Evolutionary conservation across 139 green algal species (phyloP).

Genomic region (Micractinium conductrix): DNA sequence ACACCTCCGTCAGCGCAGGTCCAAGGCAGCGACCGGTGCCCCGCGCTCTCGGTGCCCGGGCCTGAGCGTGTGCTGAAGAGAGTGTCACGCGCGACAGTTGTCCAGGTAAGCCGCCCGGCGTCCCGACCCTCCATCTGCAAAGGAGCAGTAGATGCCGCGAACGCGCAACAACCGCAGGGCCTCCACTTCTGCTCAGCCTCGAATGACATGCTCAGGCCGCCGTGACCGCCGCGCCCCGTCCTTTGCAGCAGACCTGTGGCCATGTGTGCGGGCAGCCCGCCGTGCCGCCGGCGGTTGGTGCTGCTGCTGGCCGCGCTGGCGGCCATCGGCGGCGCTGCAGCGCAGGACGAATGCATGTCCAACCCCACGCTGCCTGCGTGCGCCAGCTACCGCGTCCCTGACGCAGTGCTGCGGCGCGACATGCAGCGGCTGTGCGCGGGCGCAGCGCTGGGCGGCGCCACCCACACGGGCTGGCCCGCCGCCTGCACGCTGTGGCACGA

Average conservation of each 20-base stretch:
- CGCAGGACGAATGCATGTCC: not conserved
- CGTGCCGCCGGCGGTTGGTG: not conserved
- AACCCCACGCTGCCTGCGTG: conserved; percentile 10
- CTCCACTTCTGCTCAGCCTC: not conserved
- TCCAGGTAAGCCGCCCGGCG: too few species aligned
- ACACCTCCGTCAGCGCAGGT: too few species aligned
- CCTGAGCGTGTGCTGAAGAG: too few species aligned
- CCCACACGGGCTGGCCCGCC: conserved; percentile 12
- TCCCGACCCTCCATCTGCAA: too few species aligned
- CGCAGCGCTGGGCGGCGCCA: not conserved
- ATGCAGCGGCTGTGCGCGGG: not conserved
- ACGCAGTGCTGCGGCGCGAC: conserved; percentile 5
- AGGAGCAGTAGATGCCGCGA: too few species aligned
- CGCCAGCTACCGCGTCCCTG: not conserved
- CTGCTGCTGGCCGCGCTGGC: not conserved
- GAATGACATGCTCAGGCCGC: not conserved
- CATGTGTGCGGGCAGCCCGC: not conserved
- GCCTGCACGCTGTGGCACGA: conserved; percentile 39
- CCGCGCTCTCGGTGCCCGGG: too few species aligned
- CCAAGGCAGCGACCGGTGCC: too few species aligned
- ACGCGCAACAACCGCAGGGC: not conserved
- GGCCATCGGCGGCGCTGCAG: not conserved
- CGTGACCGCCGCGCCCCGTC: not conserved
- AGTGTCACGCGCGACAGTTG: too few species aligned
- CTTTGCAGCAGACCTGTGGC: not conserved